These are phyloP conservation scores for Pyrenophora graminea DNA, from an alignment of 2,329 filamentous ascomycete genomes.

Conservation along the genomic window DNA sequence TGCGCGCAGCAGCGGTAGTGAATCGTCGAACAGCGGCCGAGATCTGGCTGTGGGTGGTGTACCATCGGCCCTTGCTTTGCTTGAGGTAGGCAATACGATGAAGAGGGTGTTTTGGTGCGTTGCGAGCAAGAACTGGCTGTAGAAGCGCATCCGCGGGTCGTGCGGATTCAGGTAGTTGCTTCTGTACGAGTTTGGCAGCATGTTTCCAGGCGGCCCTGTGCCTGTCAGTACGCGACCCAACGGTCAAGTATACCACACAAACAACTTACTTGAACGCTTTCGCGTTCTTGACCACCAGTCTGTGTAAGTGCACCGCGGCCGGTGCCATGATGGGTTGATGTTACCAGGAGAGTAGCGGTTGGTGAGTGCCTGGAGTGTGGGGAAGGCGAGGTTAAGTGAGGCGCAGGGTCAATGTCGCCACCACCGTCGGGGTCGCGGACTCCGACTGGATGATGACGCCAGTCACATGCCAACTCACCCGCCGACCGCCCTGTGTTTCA, in stretches of 20 bases:
- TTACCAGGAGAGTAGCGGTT: slow-evolving; percentile 23
- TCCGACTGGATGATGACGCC: slow-evolving; percentile 21
- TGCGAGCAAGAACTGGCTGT: slow-evolving; percentile 64
- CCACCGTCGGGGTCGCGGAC: slow-evolving; percentile 12
- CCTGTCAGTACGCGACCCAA: slow-evolving; percentile 19
- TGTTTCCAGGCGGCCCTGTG: slow-evolving; percentile 54
- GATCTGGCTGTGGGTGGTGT: slow-evolving; percentile 59
- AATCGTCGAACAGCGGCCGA: slow-evolving; percentile 56
- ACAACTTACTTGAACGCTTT: slow-evolving; percentile 49
- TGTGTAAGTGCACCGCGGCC: slow-evolving; percentile 45
- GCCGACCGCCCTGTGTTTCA: not conserved
- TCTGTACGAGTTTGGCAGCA: slow-evolving; percentile 52
- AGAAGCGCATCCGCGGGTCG: slow-evolving; percentile 55
- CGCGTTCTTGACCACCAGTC: slow-evolving; percentile 48
- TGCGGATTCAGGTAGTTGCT: slow-evolving; percentile 49
- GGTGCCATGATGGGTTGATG: slow-evolving; percentile 43
- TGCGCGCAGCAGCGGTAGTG: slow-evolving; percentile 52
- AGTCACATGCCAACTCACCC: slow-evolving; percentile 19
- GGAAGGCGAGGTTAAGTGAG: slow-evolving; percentile 26
- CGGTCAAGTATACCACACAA: not conserved
- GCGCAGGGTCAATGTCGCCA: slow-evolving; percentile 27
- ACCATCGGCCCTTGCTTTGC: slow-evolving; percentile 67
- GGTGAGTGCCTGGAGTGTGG: slow-evolving; percentile 20
- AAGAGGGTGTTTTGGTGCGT: slow-evolving; percentile 61
- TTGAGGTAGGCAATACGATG: slow-evolving; percentile 66